These are phyloP conservation scores for Sedum album DNA, from an alignment of 164 flowering plant genomes.

Conservation along the genomic window DNA sequence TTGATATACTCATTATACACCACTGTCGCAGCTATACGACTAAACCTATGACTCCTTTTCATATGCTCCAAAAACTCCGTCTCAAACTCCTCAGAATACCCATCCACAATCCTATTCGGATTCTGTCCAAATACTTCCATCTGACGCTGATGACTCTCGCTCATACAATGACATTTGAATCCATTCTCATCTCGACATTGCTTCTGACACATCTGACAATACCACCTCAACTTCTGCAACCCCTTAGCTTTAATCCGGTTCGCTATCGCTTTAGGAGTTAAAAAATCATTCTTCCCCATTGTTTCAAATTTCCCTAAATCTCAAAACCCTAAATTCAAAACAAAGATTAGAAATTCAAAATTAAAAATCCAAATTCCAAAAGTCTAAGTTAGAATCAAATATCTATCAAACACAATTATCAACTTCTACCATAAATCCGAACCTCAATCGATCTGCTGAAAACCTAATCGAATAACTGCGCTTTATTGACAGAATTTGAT, in stretches of 20 bases:
- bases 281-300: constrained; percentile 92
- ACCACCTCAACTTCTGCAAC: constrained; percentile 82
- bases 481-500: background rate
- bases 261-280: constrained; percentile 82
- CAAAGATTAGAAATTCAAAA: background rate
- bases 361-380: too few relatives aligned
- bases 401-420: background rate
- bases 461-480: background rate
- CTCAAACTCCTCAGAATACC: constrained; percentile 85
- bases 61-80: constrained; percentile 59
- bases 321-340: background rate
- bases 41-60: constrained; percentile 78
- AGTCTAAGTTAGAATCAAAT: too few relatives aligned
- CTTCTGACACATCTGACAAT: constrained; percentile 95
- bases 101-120: constrained; percentile 58
- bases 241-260: constrained; percentile 89
- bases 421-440: background rate
- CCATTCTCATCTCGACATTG: constrained; percentile 94
- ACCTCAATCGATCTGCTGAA: background rate
- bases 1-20: constrained; percentile 80
- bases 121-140: constrained; percentile 90
- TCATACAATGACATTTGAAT: constrained; percentile 94
- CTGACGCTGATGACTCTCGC: constrained; percentile 89
- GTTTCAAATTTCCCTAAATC: background rate
- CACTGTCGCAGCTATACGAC: constrained; percentile 87